Conservation (phyloP, 129 eudicot genomes). For the Pittosporum tobira region DNA sequence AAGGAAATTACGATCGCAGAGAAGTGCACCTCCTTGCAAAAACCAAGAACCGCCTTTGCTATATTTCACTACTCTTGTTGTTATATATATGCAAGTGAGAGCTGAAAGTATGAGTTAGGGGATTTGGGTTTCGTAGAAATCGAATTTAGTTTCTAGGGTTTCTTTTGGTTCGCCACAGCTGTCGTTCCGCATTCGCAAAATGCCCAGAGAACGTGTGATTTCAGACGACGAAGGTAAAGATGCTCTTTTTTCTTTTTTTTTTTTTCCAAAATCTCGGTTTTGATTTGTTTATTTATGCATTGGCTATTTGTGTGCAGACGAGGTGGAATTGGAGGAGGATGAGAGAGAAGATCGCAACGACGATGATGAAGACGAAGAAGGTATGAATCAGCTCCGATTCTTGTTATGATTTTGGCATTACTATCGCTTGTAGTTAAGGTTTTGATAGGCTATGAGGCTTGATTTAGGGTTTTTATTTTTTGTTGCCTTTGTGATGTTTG, state of each 20-base stretch:
- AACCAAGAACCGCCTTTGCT: too few relatives aligned
- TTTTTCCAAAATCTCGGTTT: constrained; percentile 4
- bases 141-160: constrained; percentile 10
- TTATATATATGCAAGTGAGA: too few relatives aligned
- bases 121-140: neutral
- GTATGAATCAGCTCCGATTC: constrained; percentile 14
- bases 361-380: constrained; percentile 65
- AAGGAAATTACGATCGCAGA: too few relatives aligned
- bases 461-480: neutral
- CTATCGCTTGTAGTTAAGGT: too few relatives aligned
- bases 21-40: too few relatives aligned
- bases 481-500: neutral
- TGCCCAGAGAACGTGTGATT: constrained; percentile 51
- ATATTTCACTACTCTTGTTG: too few relatives aligned
- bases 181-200: constrained; percentile 4
- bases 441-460: too few relatives aligned
- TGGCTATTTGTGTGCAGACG: constrained; percentile 33
- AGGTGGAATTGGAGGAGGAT: constrained; percentile 57
- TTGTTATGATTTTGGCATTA: too few relatives aligned
- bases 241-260: neutral
- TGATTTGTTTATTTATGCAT: neutral
- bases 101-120: too few relatives aligned
- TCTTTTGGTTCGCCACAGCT: neutral
- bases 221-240: constrained; percentile 73
- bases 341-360: constrained; percentile 57